Percentiles rank a stretch among this genome's conserved stretches.
Conservation (phyloP, 2,329 filamentous ascomycete species). For the Blastomyces gilchristii region DNA sequence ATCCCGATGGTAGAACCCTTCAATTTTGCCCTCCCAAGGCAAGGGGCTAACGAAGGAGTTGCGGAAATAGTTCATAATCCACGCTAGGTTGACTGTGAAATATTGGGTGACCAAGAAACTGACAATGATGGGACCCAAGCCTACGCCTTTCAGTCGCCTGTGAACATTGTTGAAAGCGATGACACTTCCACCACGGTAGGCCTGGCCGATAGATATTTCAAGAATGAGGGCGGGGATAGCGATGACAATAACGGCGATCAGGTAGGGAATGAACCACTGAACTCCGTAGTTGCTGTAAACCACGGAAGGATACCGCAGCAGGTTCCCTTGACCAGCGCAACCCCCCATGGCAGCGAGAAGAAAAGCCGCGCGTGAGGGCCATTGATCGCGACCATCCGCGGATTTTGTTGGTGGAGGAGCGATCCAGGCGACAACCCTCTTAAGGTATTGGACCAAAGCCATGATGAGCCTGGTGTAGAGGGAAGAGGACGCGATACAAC, state of each 20-base stretch:
- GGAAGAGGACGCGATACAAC: neutral
- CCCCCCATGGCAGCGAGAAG: conserved; percentile 50
- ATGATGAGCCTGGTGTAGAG: neutral
- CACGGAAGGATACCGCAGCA: conserved; percentile 48
- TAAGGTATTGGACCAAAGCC: conserved; percentile 11
- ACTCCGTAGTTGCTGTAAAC: conserved; percentile 52
- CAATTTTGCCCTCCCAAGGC: conserved; percentile 43
- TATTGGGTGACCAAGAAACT: conserved; percentile 48
- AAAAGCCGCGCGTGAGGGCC: conserved; percentile 47
- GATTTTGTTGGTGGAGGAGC: conserved; percentile 27
- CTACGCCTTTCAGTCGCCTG: conserved; percentile 44
- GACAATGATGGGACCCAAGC: conserved; percentile 44
- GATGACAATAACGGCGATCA: conserved; percentile 46
- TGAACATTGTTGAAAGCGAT: conserved; percentile 48
- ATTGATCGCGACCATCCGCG: conserved; percentile 42
- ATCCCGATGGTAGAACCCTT: conserved; percentile 44
- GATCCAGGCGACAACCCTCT: conserved; percentile 22
- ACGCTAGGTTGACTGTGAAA: conserved; percentile 47
- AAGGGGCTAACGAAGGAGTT: conserved; percentile 46
- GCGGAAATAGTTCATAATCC: conserved; percentile 52
- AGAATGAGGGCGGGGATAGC: conserved; percentile 48
- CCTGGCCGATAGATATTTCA: conserved; percentile 44
- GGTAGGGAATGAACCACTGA: conserved; percentile 52
- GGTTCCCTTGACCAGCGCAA: conserved; percentile 49
- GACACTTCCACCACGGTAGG: conserved; percentile 46